Evolutionary conservation across 83 land plant genomes (phyloP).

Genomic region (Picea engelmannii): DNA sequence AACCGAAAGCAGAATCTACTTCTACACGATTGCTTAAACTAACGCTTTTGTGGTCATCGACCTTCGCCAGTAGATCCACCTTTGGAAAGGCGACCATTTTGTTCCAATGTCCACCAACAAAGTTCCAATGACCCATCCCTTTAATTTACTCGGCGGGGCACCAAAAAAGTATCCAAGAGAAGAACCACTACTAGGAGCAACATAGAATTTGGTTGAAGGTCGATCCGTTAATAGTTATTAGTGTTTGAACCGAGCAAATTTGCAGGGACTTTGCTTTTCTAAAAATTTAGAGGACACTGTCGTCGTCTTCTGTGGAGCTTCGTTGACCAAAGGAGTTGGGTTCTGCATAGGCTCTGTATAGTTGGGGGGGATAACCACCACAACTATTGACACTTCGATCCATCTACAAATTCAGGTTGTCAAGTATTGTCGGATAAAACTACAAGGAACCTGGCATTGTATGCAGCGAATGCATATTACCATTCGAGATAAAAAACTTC

Average conservation of each 20-base stretch:
- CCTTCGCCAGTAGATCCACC: too few relatives aligned
- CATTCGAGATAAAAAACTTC: too few relatives aligned
- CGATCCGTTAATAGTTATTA: slow-evolving; percentile 84
- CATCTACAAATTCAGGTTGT: slow-evolving; percentile 17
- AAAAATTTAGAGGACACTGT: too few relatives aligned
- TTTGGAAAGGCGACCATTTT: too few relatives aligned
- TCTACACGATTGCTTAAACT: too few relatives aligned
- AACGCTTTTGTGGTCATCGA: too few relatives aligned
- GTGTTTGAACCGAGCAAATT: slow-evolving; percentile 18
- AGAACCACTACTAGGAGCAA: slow-evolving; percentile 74
- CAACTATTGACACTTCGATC: slow-evolving; percentile 53
- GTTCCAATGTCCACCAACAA: too few relatives aligned
- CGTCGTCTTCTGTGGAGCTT: slow-evolving; percentile 18
- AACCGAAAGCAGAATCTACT: too few relatives aligned
- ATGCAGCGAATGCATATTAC: too few relatives aligned
- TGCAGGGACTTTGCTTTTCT: neutral
- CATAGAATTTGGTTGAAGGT: slow-evolving; percentile 69
- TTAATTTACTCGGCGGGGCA: slow-evolving; percentile 13
- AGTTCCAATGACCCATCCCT: neutral
- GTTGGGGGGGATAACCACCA: slow-evolving; percentile 35
- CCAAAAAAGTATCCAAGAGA: slow-evolving; percentile 74
- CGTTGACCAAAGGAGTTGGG: slow-evolving; percentile 15
- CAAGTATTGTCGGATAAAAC: too few relatives aligned
- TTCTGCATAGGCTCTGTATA: slow-evolving; percentile 19
- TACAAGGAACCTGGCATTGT: too few relatives aligned